Percentiles rank a stretch among this genome's conserved stretches.
Conservation (phyloP, 441 rosid species). For the Macaranga tanarius region DNA sequence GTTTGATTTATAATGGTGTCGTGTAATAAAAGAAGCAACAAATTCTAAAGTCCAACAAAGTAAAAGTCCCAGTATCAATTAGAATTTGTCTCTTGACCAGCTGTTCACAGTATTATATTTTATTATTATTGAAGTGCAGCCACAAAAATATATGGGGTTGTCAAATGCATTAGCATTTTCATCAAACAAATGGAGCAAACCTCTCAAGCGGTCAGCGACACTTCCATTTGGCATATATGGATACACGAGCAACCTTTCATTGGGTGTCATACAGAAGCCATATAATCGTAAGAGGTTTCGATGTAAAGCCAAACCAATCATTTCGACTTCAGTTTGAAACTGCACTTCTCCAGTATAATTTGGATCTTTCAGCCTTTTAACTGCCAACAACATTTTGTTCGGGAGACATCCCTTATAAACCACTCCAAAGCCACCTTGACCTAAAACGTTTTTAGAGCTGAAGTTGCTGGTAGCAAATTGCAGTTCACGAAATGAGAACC, state of each 20-base stretch:
- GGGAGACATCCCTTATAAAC: slow-evolving; percentile 87
- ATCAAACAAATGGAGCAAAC: slow-evolving; percentile 29
- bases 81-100: neutral
- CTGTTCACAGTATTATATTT: neutral
- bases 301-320: slow-evolving; percentile 94
- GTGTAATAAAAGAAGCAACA: neutral
- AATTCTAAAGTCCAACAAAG: neutral
- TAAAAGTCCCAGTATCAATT: neutral
- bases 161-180: no score
- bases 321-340: slow-evolving; percentile 95
- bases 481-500: slow-evolving; percentile 78
- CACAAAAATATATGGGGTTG: neutral
- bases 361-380: slow-evolving; percentile 91
- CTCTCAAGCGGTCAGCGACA: slow-evolving; percentile 87
- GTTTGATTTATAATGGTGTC: neutral
- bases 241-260: slow-evolving; percentile 85
- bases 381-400: slow-evolving; percentile 68
- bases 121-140: neutral
- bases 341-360: slow-evolving; percentile 84
- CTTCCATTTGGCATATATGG: slow-evolving; percentile 98
- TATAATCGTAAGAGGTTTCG: slow-evolving; percentile 74
- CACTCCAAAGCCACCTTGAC: slow-evolving; percentile 93
- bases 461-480: slow-evolving; percentile 75
- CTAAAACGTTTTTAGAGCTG: slow-evolving; percentile 68
- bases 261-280: slow-evolving; percentile 83